These are phyloP conservation scores for Suillus alpinus DNA, from an alignment of 768 basidiomycete genomes.

Conservation along the genomic window DNA sequence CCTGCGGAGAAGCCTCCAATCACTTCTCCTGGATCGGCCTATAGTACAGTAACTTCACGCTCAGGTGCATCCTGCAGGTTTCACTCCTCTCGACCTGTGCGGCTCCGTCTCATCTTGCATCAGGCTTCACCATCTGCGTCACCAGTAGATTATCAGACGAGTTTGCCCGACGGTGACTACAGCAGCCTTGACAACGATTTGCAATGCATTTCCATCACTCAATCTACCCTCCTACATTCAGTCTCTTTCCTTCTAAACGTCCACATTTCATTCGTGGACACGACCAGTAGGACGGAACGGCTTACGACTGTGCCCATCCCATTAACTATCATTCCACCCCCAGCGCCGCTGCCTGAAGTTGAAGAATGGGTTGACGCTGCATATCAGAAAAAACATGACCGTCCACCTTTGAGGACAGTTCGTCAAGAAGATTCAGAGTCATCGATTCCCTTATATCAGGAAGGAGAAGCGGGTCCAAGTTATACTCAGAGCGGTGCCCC, in stretches of 20 bases:
- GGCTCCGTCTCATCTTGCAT: constrained; percentile 79
- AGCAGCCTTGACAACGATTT: constrained; percentile 53
- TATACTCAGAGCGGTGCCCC: constrained; percentile 62
- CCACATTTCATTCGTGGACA: constrained; percentile 75
- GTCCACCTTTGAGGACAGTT: constrained; percentile 69
- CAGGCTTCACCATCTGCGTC: constrained; percentile 50
- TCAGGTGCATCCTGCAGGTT: constrained; percentile 93
- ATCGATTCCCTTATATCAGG: constrained; percentile 62
- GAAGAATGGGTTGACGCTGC: constrained; percentile 69
- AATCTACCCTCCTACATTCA: constrained; percentile 79
- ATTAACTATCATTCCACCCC: constrained; percentile 66
- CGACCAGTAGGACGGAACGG: constrained; percentile 63
- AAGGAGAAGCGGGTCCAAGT: constrained; percentile 76
- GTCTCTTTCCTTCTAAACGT: constrained; percentile 76
- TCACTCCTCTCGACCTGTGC: constrained; percentile 71
- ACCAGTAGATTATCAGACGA: constrained; percentile 44
- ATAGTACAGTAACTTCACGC: constrained; percentile 60
- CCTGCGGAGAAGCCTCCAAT: constrained; percentile 35
- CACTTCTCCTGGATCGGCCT: constrained; percentile 31
- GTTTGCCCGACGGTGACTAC: constrained; percentile 42
- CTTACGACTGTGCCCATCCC: constrained; percentile 66
- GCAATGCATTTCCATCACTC: constrained; percentile 75
- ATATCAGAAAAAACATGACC: constrained; percentile 87
- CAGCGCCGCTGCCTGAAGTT: constrained; percentile 77
- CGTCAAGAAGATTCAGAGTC: constrained; percentile 65